Conservation (phyloP, 345 rosid genomes). For the Heritiera littoralis region DNA sequence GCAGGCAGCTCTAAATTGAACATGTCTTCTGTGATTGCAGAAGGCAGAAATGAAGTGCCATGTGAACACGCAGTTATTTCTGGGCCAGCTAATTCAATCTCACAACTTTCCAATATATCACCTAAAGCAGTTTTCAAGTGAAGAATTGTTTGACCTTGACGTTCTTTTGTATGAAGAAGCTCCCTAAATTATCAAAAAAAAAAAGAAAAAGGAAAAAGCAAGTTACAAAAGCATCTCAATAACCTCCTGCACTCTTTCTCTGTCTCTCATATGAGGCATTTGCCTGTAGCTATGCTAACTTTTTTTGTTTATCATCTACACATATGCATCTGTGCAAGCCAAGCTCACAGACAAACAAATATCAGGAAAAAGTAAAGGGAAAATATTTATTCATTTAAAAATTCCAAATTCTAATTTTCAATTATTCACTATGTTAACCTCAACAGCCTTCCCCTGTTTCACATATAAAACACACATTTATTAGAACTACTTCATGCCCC, state of each 20-base stretch:
- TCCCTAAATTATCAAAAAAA: slow-evolving; percentile 33
- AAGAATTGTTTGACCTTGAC: slow-evolving; percentile 49
- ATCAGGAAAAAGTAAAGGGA: neutral
- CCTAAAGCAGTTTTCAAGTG: slow-evolving; percentile 46
- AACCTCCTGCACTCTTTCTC: neutral
- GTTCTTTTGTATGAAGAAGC: slow-evolving; percentile 46
- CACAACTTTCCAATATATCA: slow-evolving; percentile 57
- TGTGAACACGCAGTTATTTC: slow-evolving; percentile 63
- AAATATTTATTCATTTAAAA: neutral
- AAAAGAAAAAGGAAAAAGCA: neutral
- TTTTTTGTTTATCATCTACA: too few species aligned
- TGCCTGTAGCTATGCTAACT: neutral
- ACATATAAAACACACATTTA: neutral
- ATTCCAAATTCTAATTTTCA: slow-evolving; percentile 1
- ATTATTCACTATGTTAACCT: slow-evolving; percentile 1
- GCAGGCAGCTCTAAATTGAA: slow-evolving; percentile 49
- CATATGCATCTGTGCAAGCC: neutral
- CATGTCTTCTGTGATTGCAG: slow-evolving; percentile 51
- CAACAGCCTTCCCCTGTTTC: neutral
- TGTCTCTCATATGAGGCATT: neutral
- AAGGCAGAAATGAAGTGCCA: slow-evolving; percentile 55
- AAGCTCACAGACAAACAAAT: neutral
- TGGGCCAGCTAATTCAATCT: slow-evolving; percentile 56
- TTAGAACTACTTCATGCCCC: neutral
- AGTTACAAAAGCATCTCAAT: neutral